These are phyloP conservation scores for Neurospora sp. DNA, from an alignment of 495 filamentous ascomycete species.

Conservation along the genomic window DNA sequence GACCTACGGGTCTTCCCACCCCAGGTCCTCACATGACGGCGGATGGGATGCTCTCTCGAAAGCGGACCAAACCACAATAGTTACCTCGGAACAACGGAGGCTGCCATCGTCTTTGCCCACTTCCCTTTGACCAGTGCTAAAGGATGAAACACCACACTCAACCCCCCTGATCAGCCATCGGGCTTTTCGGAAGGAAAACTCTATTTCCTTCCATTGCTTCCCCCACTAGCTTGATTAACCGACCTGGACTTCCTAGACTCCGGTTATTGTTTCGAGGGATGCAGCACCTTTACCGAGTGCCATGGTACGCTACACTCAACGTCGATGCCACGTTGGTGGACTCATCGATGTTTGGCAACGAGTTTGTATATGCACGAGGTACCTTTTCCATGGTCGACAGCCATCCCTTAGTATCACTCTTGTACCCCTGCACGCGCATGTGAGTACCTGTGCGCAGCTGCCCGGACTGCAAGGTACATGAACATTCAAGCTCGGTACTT, in stretches of 20 bases:
- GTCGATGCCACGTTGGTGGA: background rate
- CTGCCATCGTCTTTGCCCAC: constrained; percentile 21
- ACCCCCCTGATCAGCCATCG: constrained; percentile 4
- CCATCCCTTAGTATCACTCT: constrained; percentile 20
- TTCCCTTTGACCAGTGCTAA: constrained; percentile 31
- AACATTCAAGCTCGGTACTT: constrained; percentile 4
- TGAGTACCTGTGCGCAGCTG: constrained; percentile 5
- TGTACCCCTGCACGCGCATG: constrained; percentile 7
- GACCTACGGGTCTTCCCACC: background rate
- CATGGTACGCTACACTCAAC: background rate
- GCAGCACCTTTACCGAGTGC: background rate
- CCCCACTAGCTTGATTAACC: constrained; percentile 25
- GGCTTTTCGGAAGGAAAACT: constrained; percentile 22
- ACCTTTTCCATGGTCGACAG: constrained; percentile 16
- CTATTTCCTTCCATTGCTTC: constrained; percentile 23
- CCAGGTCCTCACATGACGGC: background rate
- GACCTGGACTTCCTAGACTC: constrained; percentile 9
- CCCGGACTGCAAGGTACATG: constrained; percentile 6
- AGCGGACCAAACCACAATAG: constrained; percentile 5
- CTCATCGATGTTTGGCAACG: background rate
- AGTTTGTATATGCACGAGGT: constrained; percentile 4
- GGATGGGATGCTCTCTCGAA: background rate
- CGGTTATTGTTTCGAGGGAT: background rate
- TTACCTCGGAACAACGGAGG: constrained; percentile 27
- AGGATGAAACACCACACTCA: constrained; percentile 30